Evolutionary conservation across 768 basidiomycete species (phyloP), one percentile per base, ranked within the genome.

Genomic region (Leccinum boreale): DNA sequence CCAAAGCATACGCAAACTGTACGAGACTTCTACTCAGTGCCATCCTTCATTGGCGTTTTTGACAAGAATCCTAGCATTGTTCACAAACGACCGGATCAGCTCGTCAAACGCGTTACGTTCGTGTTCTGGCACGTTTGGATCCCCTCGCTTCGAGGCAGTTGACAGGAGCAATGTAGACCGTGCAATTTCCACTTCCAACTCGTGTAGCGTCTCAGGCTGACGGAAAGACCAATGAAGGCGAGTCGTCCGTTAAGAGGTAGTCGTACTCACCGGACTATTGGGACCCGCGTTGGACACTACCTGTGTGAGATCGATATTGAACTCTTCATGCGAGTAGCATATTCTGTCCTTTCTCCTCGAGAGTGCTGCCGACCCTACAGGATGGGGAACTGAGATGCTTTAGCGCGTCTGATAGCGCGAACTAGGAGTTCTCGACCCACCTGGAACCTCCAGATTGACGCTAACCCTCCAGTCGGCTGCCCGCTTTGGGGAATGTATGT

Each of bases 311-410:
- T 99, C 97, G 61, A 99, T 87, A 62, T 79, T 81, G 70, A 94
- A 95, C 62, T 96, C 87, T 72, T 98, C 94, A 72, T 99, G 97
- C 4, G 86, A 76, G 72, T 99, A 99, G 66, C 91, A 90, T 70
- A 98, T 79, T 47, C 97, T 81, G 74, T 99, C 92, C 75, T 97
- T 99, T 75, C 81, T 79, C 57, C 91, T 81, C 31, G 83, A 80
- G 62, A 82, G 75, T 9, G 81, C 78, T 1, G 87, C 71, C 7
- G 81, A 69, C 12, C 90, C 90, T 46, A 85, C 64, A 1, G 90
- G 90, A 63, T 85, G 87, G 2, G 78, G 63, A n/a, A 84, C 90
- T 92, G 39, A 28, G 31, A n/a, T 36, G n/a, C 19, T 14, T 21
- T 29, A 52, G 47, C 57, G 36, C 48, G 52, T 29, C 35, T 17